phyloP scores from a whole-genome alignment of 163 green algal species.

The Scenedesmus sp. region DNA sequence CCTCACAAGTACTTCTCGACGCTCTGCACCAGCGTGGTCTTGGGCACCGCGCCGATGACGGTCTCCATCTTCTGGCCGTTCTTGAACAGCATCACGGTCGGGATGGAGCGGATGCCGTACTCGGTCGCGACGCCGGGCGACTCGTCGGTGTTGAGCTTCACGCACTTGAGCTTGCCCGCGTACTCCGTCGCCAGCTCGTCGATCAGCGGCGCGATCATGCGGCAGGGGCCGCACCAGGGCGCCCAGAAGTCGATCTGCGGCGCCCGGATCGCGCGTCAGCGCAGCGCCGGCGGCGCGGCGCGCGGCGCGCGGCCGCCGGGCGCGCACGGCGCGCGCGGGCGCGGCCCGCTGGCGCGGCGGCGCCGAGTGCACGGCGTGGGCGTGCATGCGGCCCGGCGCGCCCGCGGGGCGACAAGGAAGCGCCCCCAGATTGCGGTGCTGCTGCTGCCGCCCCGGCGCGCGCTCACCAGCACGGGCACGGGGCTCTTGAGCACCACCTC shows the following conservation, averaged over 20 bases:
- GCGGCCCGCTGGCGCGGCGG: too few relatives aligned
- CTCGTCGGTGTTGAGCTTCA: conserved; percentile 95
- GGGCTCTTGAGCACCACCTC: conserved; percentile 86
- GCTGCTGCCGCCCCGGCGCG: conserved; percentile 81
- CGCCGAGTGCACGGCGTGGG: too few relatives aligned
- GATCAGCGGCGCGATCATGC: conserved; percentile 98
- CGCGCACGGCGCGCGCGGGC: too few relatives aligned
- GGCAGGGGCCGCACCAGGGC: conserved; percentile 97
- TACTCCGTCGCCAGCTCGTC: conserved; percentile 95
- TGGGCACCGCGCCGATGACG: conserved; percentile 95
- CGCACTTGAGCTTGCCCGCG: conserved; percentile 83
- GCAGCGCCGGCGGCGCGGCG: too few relatives aligned
- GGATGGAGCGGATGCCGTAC: conserved; percentile 97
- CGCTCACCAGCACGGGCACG: conserved; percentile 93
- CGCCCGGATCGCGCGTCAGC: too few relatives aligned
- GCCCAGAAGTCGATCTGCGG: conserved; percentile 49
- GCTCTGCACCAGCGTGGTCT: conserved; percentile 80
- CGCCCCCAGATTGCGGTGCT: neutral
- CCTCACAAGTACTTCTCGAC: too few relatives aligned
- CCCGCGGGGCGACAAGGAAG: too few relatives aligned
- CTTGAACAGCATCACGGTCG: conserved; percentile 86
- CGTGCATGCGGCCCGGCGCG: too few relatives aligned
- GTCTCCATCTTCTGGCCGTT: conserved; percentile 87
- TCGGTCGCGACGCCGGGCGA: conserved; percentile 91
- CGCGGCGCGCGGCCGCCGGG: too few relatives aligned